Evolutionary conservation across 2,329 filamentous ascomycete genomes (phyloP), one percentile per base, ranked within the genome.

Genomic region (Calonectria fujianensis): DNA sequence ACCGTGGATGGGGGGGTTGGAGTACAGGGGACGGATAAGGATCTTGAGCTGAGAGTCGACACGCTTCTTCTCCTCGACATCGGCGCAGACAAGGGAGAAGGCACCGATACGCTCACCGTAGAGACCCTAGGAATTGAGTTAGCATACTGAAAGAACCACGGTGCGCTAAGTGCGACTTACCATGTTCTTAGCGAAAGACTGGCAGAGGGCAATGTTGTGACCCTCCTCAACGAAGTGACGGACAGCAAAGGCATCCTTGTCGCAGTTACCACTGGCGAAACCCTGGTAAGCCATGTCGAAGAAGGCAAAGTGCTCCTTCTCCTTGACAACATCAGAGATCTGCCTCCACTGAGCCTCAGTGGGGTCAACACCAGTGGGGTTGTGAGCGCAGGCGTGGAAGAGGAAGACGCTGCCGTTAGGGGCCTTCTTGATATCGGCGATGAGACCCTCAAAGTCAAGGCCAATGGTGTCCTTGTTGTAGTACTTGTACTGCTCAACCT

Each of bases 261-360:
- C 92, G 78, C 95, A 97, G 88, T 98, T 92, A 80, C 96, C 96
- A 78, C 94, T 97, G 81, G 96, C 96, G 84, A 99, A 98, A 82
- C 96, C 96, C 89, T 99, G 96, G 91, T 99, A 99, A 78, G 96
- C 96, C 96, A 98, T 98, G 87, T 98, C 96, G 89, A 98, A 99
- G 92, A 99, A 98, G 82, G 95, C 93, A 86, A 94, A 98, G 91
- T 98, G 96, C 66, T 91, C 93, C 85, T 94, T 93, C 85, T 92
- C 91, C 91, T 97, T 97, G 86, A 98, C 93, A 76, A 94, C 94
- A 75, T 94, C 88, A 86, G 94, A 95, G 86, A 99, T 97, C 89
- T 96, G 90, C 87, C 92, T 92, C 96, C 96, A 98, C 90, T 98
- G 96, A 86, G 95, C 94, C 82, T 92, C 88, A 52, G 95, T 98